These are phyloP conservation scores for Cyberlindnera veronae DNA, from an alignment of 805 yeast genomes.

Conservation along the genomic window DNA sequence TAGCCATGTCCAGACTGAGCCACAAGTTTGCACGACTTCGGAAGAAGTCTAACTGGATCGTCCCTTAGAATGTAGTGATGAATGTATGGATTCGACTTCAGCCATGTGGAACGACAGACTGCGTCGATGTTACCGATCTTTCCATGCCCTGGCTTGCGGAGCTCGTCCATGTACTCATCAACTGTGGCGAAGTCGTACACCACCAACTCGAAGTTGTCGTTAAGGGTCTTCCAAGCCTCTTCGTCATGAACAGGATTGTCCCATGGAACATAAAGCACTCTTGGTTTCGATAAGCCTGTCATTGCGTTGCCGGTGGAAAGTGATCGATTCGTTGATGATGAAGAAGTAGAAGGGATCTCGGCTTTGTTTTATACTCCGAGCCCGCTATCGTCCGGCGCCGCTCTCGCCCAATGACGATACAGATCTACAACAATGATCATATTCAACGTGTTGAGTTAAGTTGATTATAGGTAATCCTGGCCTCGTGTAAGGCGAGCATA, in stretches of 20 bases:
- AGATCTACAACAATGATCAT: too few relatives aligned
- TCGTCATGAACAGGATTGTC: slow-evolving; percentile 36
- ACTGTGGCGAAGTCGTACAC: slow-evolving; percentile 32
- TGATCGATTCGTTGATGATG: not conserved
- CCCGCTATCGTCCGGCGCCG: not conserved
- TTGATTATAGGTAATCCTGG: slow-evolving; percentile 21
- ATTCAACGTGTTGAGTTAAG: too few relatives aligned
- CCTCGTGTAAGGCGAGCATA: slow-evolving; percentile 21
- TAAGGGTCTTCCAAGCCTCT: slow-evolving; percentile 34
- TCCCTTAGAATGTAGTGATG: slow-evolving; percentile 35
- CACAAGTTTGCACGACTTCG: slow-evolving; percentile 34
- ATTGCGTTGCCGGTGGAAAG: not conserved
- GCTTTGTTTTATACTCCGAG: not conserved
- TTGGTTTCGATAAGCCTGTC: slow-evolving; percentile 28
- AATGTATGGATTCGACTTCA: slow-evolving; percentile 36
- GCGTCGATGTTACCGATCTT: slow-evolving; percentile 35
- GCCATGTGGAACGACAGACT: slow-evolving; percentile 37
- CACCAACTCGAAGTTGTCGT: slow-evolving; percentile 35
- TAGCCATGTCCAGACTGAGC: slow-evolving; percentile 40
- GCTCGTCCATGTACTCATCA: slow-evolving; percentile 34
- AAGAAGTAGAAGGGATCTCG: not conserved
- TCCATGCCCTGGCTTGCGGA: slow-evolving; percentile 34
- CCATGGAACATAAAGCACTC: slow-evolving; percentile 37
- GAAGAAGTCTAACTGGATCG: slow-evolving; percentile 32
- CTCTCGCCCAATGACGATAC: too few relatives aligned